Conservation (phyloP, 768 basidiomycete genomes). For the Cystobasidium tubakii region DNA sequence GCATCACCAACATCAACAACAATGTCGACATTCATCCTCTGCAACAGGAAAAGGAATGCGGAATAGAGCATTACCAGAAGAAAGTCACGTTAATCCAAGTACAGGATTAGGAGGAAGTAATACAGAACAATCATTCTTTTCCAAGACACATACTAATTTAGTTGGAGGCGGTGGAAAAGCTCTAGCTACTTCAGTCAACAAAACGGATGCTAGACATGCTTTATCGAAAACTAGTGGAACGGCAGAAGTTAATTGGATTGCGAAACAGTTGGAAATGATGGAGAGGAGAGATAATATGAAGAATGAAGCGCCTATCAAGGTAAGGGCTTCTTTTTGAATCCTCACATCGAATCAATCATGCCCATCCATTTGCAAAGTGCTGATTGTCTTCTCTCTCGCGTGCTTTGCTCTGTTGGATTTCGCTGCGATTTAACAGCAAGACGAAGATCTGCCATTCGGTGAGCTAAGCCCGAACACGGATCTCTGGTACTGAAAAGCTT, state of each 20-base stretch:
- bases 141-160: not conserved
- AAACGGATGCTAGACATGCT: not conserved
- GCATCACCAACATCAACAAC: not conserved
- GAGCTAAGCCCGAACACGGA: too few relatives aligned
- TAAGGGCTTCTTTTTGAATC: not conserved
- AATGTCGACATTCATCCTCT: not conserved
- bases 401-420: too few relatives aligned
- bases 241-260: constrained; percentile 4
- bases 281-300: constrained; percentile 11
- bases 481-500: too few relatives aligned
- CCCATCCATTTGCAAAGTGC: too few relatives aligned
- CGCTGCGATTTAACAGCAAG: not conserved
- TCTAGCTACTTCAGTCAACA: not conserved
- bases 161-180: not conserved
- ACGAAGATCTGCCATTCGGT: constrained; percentile 23
- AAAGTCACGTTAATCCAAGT: not conserved
- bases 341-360: not conserved
- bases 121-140: not conserved
- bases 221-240: not conserved
- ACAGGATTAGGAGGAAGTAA: not conserved
- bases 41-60: not conserved
- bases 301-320: constrained; percentile 9
- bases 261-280: constrained; percentile 25
- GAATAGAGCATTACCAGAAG: not conserved
- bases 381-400: not conserved